Base-by-base conservation (phyloP, 1,284 basidiomycete genomes). In the Tilletia indica region DNA sequence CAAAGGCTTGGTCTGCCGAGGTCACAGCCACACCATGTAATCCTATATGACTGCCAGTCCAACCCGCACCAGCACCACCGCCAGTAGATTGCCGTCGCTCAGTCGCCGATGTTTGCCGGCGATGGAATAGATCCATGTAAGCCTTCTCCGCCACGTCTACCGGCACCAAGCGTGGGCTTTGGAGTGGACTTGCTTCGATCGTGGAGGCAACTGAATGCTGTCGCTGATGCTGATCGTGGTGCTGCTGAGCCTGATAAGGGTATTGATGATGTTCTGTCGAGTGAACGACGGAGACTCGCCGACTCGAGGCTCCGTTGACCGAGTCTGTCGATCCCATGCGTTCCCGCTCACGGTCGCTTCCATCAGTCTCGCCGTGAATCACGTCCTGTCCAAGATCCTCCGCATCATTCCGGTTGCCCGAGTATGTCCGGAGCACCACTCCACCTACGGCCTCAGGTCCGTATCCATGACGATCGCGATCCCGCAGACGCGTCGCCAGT, bases 331-430 rank as follows among this genome's bases (percentile, higher is more conserved):
- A 19, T 19, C 5, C 51, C 12, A 19, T 2, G 21, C 16, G 16
- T 25, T 19, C 21, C 12, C 51, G 19, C 6, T 54, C 11, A 19
- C 51, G 51, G n/a, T 54, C 51, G 51, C 51, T 54, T 6, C 16
- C 21, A 25, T 54, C 51, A 25, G 16, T 19, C 19, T 54, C 51
- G 51, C n/a, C 51, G 12, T 54, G 12, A 25, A 25, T 19, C 19
- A 16, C 51, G 51, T 54, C 51, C 51, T 54, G 12, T 54, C 51
- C 51, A 25, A 54, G 16, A 63, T 63, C 58, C 25, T 63, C 58
- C 12, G 34, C 34, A 36, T 63, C 58, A 19, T 25, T 38, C 19
- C 25, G 58, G 36, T 16, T 34, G 21, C 34, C 58, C 21, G 58
- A 63, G 25, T 63, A 63, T 6, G 58, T 63, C 6, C 58, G 58